Percentiles rank a stretch among this genome's conserved stretches.
Evolutionary conservation across 2,329 filamentous ascomycete species (phyloP).

Genomic region (Ceratocystiopsis minuta): DNA sequence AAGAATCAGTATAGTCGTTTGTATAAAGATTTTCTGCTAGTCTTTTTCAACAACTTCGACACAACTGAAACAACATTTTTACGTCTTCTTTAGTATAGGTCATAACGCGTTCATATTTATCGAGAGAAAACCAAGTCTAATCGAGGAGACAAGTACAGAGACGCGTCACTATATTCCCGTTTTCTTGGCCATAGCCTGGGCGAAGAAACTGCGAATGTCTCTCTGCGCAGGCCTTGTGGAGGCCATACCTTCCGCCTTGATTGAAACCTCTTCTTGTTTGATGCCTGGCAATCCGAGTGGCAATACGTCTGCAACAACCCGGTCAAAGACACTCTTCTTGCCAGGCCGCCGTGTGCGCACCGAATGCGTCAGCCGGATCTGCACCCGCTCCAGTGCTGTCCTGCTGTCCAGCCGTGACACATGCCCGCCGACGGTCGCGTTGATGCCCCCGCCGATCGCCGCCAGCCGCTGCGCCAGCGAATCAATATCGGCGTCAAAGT

Average conservation of each 20-base stretch:
- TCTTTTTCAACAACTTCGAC: too few relatives aligned
- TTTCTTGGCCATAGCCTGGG: slow-evolving; percentile 3
- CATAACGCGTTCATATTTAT: background rate
- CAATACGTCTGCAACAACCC: background rate
- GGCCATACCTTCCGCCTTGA: too few relatives aligned
- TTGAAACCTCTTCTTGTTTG: too few relatives aligned
- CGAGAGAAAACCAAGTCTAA: too few relatives aligned
- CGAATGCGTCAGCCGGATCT: slow-evolving; percentile 51
- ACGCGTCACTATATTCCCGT: background rate
- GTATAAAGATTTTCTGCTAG: background rate
- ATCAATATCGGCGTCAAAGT: slow-evolving; percentile 59
- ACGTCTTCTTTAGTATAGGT: too few relatives aligned
- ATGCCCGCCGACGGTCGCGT: slow-evolving; percentile 55
- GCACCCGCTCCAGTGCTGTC: slow-evolving; percentile 53
- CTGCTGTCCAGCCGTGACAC: slow-evolving; percentile 62
- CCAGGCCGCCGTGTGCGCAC: slow-evolving; percentile 46
- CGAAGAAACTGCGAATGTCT: slow-evolving; percentile 9
- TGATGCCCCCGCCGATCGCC: slow-evolving; percentile 41
- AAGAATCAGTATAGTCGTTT: too few relatives aligned
- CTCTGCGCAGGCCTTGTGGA: slow-evolving; percentile 4
- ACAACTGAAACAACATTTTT: too few relatives aligned
- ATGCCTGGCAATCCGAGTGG: too few relatives aligned
- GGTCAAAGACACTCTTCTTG: slow-evolving; percentile 29
- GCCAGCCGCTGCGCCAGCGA: slow-evolving; percentile 42
- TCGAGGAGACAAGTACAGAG: too few relatives aligned